Percentiles rank a stretch among this genome's conserved stretches.
Conservation (phyloP, 2,329 filamentous ascomycete genomes). For the Cladophialophora carrionii region DNA sequence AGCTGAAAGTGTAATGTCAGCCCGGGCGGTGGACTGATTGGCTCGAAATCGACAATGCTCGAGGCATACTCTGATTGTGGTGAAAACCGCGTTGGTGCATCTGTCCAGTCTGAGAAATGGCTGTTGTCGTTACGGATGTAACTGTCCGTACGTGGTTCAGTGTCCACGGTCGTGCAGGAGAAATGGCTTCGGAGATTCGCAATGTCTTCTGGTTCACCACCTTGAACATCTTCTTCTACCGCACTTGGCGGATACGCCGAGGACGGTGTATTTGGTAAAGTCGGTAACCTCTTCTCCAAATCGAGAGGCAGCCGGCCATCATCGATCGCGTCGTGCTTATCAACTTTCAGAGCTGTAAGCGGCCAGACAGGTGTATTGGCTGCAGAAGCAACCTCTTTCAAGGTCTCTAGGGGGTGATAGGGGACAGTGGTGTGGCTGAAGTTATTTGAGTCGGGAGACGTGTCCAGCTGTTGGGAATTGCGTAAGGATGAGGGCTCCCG, state of each 20-base stretch:
- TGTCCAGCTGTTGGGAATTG: slow-evolving; percentile 41
- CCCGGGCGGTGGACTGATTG: slow-evolving; percentile 27
- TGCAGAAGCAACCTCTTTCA: slow-evolving; percentile 36
- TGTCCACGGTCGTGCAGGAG: slow-evolving; percentile 37
- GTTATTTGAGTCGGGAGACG: slow-evolving; percentile 6
- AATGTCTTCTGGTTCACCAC: slow-evolving; percentile 19
- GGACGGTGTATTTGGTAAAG: slow-evolving; percentile 52
- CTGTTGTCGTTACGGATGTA: slow-evolving; percentile 41
- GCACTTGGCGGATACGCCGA: slow-evolving; percentile 43
- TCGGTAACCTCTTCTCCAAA: slow-evolving; percentile 48
- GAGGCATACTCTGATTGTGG: slow-evolving; percentile 32
- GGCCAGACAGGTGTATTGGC: slow-evolving; percentile 39
- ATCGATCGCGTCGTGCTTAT: slow-evolving; percentile 28
- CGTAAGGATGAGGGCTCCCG: slow-evolving; percentile 40
- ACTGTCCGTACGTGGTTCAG: slow-evolving; percentile 26
- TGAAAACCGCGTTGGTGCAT: slow-evolving; percentile 42
- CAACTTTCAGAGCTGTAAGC: slow-evolving; percentile 34
- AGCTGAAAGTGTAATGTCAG: slow-evolving; percentile 1
- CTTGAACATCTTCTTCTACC: slow-evolving; percentile 21
- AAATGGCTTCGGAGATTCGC: slow-evolving; percentile 37
- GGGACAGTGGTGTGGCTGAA: slow-evolving; percentile 16
- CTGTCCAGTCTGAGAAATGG: slow-evolving; percentile 49
- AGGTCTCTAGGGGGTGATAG: slow-evolving; percentile 33
- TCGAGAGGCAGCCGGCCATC: slow-evolving; percentile 41
- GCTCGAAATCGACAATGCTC: slow-evolving; percentile 34